A percentile compares a stretch with the other conserved stretches of the same genome.
phyloP scores from a whole-genome alignment of 305 asterid species.

The Rubia tinctorum region DNA sequence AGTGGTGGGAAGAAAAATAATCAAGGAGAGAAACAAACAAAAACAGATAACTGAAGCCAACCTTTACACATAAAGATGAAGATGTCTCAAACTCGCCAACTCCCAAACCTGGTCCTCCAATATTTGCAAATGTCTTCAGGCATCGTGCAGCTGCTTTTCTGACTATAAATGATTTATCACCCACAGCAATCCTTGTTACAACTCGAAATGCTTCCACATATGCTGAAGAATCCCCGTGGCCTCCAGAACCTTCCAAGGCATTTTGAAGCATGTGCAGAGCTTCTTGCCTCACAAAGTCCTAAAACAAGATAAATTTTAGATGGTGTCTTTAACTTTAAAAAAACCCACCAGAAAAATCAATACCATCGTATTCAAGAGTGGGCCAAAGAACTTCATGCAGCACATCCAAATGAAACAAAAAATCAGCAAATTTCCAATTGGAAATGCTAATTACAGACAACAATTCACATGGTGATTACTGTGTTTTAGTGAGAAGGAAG shows the following conservation, averaged over 20 bases:
- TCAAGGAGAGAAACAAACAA: neutral
- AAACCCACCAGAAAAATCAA: neutral
- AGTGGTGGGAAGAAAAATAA: neutral
- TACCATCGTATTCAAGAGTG: neutral
- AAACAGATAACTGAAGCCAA: constrained; percentile 19
- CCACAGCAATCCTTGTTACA: constrained; percentile 66
- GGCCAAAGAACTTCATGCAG: neutral
- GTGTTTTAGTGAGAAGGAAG: neutral
- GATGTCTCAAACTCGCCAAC: constrained; percentile 84
- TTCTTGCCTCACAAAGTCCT: constrained; percentile 98
- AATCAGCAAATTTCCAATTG: neutral
- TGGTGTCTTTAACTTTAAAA: neutral
- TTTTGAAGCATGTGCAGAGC: constrained; percentile 94
- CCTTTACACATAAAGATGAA: constrained; percentile 86
- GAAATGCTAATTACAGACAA: neutral
- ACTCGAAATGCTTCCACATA: constrained; percentile 88
- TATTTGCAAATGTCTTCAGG: constrained; percentile 83
- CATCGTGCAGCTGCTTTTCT: constrained; percentile 99
- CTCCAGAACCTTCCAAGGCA: constrained; percentile 96
- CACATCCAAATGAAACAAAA: neutral
- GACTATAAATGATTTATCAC: constrained; percentile 80
- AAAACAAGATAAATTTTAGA: constrained; percentile 23
- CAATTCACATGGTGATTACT: neutral
- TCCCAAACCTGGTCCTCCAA: constrained; percentile 96
- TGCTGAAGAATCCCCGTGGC: constrained; percentile 74